Evolutionary conservation across 1,284 basidiomycete species (phyloP), one percentile per base, ranked within the genome.

Genomic region (Naganishia albida): DNA sequence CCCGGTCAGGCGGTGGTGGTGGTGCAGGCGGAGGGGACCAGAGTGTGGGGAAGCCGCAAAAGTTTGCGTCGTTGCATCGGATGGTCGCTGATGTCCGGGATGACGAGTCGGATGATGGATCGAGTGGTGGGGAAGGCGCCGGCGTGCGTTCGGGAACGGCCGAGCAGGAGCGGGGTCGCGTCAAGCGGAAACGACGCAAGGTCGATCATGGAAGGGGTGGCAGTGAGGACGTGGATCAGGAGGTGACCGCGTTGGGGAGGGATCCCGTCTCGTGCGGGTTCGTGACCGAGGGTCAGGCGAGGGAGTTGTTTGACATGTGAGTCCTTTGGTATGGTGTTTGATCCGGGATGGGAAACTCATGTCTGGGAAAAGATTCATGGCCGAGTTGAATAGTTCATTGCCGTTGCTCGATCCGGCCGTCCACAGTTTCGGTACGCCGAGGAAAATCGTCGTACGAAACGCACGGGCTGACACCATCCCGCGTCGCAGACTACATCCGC

Each of bases 251-350:
- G n/a, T 54, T 69, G 25, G 62, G 66, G 12, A 66, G 64, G 28
- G 74, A 75, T 65, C 74, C 74, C 0, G 69, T 75, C 2, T 62
- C 71, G 16, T 67, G 66, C 16, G 73, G 71, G 6, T 69, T 68
- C 49, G 62, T 75, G 18, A 67, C 69, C 13, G 64, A 72, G 20
- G 64, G 68, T 8, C 73, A 75, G 39, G 73, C 70, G 7, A 65
- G 68, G 48, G 69, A 67, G 1, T 52, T 75, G 56, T 75, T 73
- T 52, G 59, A 66, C 42, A 63, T 73, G 71, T 74, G 57, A 59
- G 73, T 70, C 23, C 12, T 12, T 10, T 26, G 1, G 12, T 40
- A 15, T 16, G 23, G 34, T 7, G 16, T n/a, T n/a, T n/a, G n/a
- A n/a, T n/a, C n/a, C n/a, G n/a, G n/a, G n/a, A n/a, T n/a, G n/a